A percentile compares a stretch with the other conserved stretches of the same genome.
These are phyloP conservation scores for Neophaeococcomyces aloes DNA, from an alignment of 2,329 filamentous ascomycete species.

Conservation along the genomic window DNA sequence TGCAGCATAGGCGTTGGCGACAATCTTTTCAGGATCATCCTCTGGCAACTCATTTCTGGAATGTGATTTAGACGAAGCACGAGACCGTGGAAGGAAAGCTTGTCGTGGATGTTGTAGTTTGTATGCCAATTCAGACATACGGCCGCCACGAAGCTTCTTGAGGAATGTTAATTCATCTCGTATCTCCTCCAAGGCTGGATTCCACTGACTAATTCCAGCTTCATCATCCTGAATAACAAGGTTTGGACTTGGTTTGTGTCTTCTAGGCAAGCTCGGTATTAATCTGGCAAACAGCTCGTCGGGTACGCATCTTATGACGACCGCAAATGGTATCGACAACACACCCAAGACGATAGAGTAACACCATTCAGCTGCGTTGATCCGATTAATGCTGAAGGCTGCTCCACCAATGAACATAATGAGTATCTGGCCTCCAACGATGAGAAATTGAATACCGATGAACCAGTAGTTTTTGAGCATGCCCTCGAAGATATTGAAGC, in stretches of 20 bases:
- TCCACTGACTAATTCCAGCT: constrained; percentile 43
- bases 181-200: constrained; percentile 52
- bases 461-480: constrained; percentile 49
- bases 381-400: constrained; percentile 42
- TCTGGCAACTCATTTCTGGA: constrained; percentile 34
- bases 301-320: constrained; percentile 42
- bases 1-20: constrained; percentile 46
- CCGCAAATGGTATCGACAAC: constrained; percentile 42
- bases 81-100: constrained; percentile 30
- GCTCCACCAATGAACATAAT: constrained; percentile 49
- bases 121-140: constrained; percentile 49
- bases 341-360: constrained; percentile 42
- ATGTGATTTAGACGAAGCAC: constrained; percentile 27
- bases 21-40: constrained; percentile 32
- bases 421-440: constrained; percentile 47
- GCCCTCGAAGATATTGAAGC: constrained; percentile 52
- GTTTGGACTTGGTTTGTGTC: constrained; percentile 15
- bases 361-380: constrained; percentile 45
- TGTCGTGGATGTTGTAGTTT: constrained; percentile 51
- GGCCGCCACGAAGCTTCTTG: constrained; percentile 53
- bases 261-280: constrained; percentile 26
- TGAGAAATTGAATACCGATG: constrained; percentile 46
- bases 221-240: constrained; percentile 31
- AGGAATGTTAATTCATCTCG: constrained; percentile 54
- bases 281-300: constrained; percentile 39